These are phyloP conservation scores for Talaromyces nanjingensis DNA, from an alignment of 495 filamentous ascomycete genomes.

Conservation along the genomic window DNA sequence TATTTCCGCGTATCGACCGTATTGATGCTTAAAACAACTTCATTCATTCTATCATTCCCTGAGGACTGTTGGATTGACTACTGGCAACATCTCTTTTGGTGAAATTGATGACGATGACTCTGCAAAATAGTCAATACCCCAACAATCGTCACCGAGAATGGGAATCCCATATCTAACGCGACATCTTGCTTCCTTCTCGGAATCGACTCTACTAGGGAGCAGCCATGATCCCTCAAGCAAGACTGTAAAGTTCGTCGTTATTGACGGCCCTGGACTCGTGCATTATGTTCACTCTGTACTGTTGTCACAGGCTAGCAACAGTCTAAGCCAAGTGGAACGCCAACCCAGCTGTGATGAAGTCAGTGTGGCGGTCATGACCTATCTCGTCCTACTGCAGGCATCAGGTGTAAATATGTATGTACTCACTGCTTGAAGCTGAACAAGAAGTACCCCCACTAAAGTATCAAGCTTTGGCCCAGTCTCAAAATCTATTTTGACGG, in stretches of 20 bases:
- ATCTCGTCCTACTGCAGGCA: constrained; percentile 46
- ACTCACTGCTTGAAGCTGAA: not conserved
- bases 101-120: not conserved
- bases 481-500: constrained; percentile 69
- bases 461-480: constrained; percentile 12
- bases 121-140: not conserved
- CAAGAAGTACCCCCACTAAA: not conserved
- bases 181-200: constrained; percentile 52
- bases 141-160: constrained; percentile 39
- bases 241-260: constrained; percentile 39
- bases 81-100: not conserved
- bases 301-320: constrained; percentile 26
- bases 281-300: constrained; percentile 59
- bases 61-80: not conserved
- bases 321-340: constrained; percentile 37
- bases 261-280: constrained; percentile 73
- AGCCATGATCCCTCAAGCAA: constrained; percentile 4
- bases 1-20: not conserved
- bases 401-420: constrained; percentile 53
- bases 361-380: constrained; percentile 50
- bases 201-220: constrained; percentile 32
- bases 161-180: constrained; percentile 61
- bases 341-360: constrained; percentile 57
- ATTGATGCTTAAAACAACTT: not conserved
- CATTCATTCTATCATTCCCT: not conserved